Base-by-base conservation (phyloP, 345 rosid genomes). In the Corchorus capsularis region DNA sequence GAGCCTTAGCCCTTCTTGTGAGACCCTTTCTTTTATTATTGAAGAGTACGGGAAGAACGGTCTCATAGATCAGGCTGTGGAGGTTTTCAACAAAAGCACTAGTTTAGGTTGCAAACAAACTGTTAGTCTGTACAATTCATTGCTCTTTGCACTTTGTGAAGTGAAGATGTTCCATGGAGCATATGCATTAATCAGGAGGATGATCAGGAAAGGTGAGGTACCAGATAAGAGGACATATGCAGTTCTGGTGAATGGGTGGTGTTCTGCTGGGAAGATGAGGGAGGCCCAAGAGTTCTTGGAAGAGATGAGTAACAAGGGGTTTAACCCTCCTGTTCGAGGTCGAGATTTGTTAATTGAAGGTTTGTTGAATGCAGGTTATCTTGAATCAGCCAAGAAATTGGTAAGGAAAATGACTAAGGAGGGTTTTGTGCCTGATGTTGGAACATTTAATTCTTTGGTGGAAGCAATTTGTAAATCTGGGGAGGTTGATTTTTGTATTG, bases 341-440 rank as follows among this genome's bases (percentile, higher is more conserved):
- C 88, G 96, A 69, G 99, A 95, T 83, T 83, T 95, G 79, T 84
- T 95, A 35, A 83, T 95, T 53, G 96, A 93, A 82, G 99, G 97
- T 50, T 43, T 95, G 85, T 70, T 95, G 77, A 92, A 86, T 8
- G 94, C 97, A 0, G 98, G 97, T 8, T 90, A 84, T 85, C 79
- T 90, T 43, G 98, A 95, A 82, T 83, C 92, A 72, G 96, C 98
- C 8, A 95, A 89, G 78, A 88, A 85, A 56, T 87, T 92, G 96
- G 92, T 92, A 41, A 81, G 72, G 78, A 93, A 85, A 79, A 89
- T 92, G 96, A 89, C 85, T 0, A 92, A 89, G 72, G 92, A 91
- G 75, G 94, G 94, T 0, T 80, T 81, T 76, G 84, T 89, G 1
- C 99, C 92, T 0, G 92, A 92, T 82, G 69, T 95, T 1, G 69